These are phyloP conservation scores for Lomentospora prolificans DNA, from an alignment of 2,329 filamentous ascomycete species.

Conservation along the genomic window DNA sequence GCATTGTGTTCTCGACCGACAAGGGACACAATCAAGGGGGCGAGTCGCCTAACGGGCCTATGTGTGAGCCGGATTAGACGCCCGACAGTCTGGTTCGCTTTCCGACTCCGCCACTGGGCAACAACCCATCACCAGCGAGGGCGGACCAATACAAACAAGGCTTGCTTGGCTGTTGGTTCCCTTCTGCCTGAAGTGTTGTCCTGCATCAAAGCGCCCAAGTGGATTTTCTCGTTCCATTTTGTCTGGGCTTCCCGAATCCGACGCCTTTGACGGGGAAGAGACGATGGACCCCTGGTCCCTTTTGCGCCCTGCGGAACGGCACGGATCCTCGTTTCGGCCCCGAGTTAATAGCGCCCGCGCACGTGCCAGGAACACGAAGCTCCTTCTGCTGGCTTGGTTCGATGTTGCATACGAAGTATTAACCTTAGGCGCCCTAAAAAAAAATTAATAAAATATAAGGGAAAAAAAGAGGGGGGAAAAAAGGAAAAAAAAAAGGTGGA, in stretches of 20 bases:
- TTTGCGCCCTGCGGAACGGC: too few species aligned
- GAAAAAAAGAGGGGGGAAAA: too few species aligned
- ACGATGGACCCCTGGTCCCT: too few species aligned
- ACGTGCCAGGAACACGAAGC: too few species aligned
- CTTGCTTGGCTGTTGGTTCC: not conserved
- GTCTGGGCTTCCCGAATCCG: not conserved
- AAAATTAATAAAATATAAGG: too few species aligned
- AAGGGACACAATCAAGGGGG: not conserved
- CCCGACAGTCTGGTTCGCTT: not conserved
- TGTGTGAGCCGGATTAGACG: not conserved
- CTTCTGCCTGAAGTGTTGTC: not conserved
- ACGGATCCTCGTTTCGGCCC: too few species aligned
- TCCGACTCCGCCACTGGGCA: not conserved
- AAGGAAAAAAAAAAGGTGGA: too few species aligned
- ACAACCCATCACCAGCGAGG: not conserved
- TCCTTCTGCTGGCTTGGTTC: too few species aligned
- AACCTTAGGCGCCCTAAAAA: too few species aligned
- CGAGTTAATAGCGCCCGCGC: too few species aligned
- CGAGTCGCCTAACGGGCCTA: not conserved
- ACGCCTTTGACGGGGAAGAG: too few species aligned
- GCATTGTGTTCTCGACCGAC: not conserved
- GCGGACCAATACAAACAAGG: not conserved
- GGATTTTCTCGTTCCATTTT: not conserved
- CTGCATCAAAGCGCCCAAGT: not conserved
- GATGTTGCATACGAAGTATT: too few species aligned